Percentiles rank a stretch among this genome's conserved stretches.
Evolutionary conservation across 176 grass and related monocot species (phyloP).

Genomic region (Cenchrus purpureus): DNA sequence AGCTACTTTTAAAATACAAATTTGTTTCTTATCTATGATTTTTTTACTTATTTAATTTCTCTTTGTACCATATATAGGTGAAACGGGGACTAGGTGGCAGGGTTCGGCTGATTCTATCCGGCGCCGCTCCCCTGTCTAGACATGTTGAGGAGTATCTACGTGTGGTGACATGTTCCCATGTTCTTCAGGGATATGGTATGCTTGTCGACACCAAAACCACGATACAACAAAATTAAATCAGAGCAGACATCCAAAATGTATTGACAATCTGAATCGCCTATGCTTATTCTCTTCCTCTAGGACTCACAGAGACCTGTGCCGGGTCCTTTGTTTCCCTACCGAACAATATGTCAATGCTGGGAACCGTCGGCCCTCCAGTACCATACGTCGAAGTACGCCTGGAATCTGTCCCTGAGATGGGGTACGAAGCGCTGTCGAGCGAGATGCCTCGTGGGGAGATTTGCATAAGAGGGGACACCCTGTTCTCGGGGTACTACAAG

Average conservation of each 20-base stretch:
- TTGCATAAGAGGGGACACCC: conserved; percentile 76
- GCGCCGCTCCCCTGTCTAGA: conserved; percentile 79
- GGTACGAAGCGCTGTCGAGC: conserved; percentile 71
- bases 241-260: not conserved
- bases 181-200: conserved; percentile 97
- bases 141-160: conserved; percentile 89
- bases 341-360: conserved; percentile 89
- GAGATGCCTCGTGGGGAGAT: conserved; percentile 83
- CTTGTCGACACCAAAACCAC: not conserved
- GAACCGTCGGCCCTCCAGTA: conserved; percentile 92
- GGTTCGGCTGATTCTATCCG: conserved; percentile 82
- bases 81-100: conserved; percentile 79
- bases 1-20: not conserved
- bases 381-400: conserved; percentile 78
- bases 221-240: not conserved
- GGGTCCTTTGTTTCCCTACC: conserved; percentile 80
- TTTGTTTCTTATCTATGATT: not conserved
- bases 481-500: conserved; percentile 97
- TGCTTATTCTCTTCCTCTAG: conserved; percentile 44
- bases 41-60: conserved; percentile 21
- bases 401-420: conserved; percentile 94
- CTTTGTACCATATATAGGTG: conserved; percentile 55
- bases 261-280: conserved; percentile 18
- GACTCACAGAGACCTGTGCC: conserved; percentile 89
- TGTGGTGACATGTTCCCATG: conserved; percentile 88